Percentiles rank a stretch among this genome's conserved stretches.
phyloP scores from a whole-genome alignment of 495 filamentous ascomycete genomes.

The Penicillium dipodomyicola region DNA sequence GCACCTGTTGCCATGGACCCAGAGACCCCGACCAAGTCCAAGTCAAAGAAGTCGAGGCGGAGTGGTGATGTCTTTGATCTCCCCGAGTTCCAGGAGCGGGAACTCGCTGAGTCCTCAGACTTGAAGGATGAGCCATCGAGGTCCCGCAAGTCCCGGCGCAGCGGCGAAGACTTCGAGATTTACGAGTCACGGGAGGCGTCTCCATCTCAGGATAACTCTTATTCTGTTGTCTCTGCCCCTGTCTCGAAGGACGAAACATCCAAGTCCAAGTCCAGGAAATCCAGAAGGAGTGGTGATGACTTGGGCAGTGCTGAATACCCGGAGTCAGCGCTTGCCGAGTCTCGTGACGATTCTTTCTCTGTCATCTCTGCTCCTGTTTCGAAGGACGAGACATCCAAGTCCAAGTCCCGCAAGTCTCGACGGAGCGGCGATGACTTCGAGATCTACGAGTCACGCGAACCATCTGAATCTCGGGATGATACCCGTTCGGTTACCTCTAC shows the following conservation, averaged over 20 bases:
- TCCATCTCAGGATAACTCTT: conserved; percentile 15
- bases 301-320: neutral
- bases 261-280: conserved; percentile 3
- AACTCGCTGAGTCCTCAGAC: neutral
- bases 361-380: conserved; percentile 7
- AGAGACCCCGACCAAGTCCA: conserved; percentile 9
- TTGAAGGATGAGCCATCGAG: neutral
- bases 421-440: conserved; percentile 9
- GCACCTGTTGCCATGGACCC: neutral
- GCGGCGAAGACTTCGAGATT: conserved; percentile 7
- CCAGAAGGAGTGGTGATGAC: conserved; percentile 1
- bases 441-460: neutral
- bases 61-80: conserved; percentile 4
- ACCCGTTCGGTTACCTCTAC: neutral
- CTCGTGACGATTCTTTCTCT: conserved; percentile 10
- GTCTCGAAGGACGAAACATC: conserved; percentile 4
- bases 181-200: conserved; percentile 12
- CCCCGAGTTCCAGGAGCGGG: neutral
- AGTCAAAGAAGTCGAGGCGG: conserved; percentile 6
- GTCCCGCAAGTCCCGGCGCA: neutral
- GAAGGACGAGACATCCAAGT: conserved; percentile 10
- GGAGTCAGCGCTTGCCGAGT: neutral
- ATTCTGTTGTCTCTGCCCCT: conserved; percentile 28
- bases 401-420: conserved; percentile 5
- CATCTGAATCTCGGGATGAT: neutral